Evolutionary conservation across 768 basidiomycete species (phyloP), one percentile per base, ranked within the genome.

Genomic region (Mycena indigotica): DNA sequence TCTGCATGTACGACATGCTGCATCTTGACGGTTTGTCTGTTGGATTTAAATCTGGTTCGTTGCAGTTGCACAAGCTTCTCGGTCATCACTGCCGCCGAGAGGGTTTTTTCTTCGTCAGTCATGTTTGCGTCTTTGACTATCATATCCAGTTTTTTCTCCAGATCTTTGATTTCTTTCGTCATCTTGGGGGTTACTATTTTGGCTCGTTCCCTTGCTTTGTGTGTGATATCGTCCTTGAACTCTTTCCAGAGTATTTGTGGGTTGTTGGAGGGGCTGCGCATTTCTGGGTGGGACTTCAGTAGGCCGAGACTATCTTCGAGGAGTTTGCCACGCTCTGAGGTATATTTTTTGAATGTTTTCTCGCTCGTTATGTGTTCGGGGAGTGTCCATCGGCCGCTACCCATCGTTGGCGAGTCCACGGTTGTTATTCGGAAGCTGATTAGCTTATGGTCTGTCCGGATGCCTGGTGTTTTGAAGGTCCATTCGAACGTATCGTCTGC

Each of bases 321-420:
- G 1, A 10, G 6, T 21, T 48, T 19, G 1, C 57, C 57, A 10
- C 10, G 10, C 4, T 48, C 26, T 4, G 32, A 24, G 16, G 53
- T 53, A 28, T 38, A 52, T 6, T 48, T 17, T 1, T 12, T 26
- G 2, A 58, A 26, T 15, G 5, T 8, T 16, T 60, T 54, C 45
- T 73, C 66, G 46, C 64, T 66, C 0, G 66, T 19, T 16, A 68
- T 12, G 44, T 57, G 57, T 19, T 0, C 16, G 8, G 70, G 70
- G 5, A 72, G 62, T 2, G 58, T 30, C 73, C 75, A 77, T 28
- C 73, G 57, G 5, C 74, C 77, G 50, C 57, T 61, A 0, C 74
- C 75, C n/a, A 69, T 62, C 5, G 39, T 35, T 16, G 76, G 71
- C 19, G 65, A 46, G 16, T 50, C 28, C 41, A 3, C 62, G 25